These are phyloP conservation scores for Plasmodium yoelii DNA, from an alignment of 169 alveolate genomes.

Conservation along the genomic window DNA sequence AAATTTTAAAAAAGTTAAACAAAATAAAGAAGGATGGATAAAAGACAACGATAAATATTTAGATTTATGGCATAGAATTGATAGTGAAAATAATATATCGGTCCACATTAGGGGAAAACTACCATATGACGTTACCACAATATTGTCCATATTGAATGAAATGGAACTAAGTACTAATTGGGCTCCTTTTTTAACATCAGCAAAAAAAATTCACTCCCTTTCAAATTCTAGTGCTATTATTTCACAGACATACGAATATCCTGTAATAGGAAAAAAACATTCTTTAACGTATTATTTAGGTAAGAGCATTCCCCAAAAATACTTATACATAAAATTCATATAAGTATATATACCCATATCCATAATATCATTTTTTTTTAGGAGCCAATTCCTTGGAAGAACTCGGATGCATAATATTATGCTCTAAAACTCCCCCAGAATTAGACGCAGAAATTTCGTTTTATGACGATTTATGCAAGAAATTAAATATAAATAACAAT, in stretches of 20 bases:
- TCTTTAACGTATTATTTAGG: constrained; percentile 79
- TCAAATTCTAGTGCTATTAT: constrained; percentile 79
- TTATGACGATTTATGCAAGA: constrained; percentile 47
- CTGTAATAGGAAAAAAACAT: constrained; percentile 81
- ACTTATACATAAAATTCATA: background rate
- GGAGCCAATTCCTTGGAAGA: constrained; percentile 83
- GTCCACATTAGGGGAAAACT: constrained; percentile 81
- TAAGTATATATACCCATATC: background rate
- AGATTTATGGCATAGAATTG: constrained; percentile 80
- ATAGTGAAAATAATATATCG: constrained; percentile 77
- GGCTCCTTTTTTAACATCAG: constrained; percentile 82
- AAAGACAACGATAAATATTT: constrained; percentile 75
- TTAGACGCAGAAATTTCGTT: constrained; percentile 47
- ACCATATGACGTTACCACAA: constrained; percentile 76
- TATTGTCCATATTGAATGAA: constrained; percentile 78
- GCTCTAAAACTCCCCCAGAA: constrained; percentile 82
- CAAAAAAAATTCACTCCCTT: constrained; percentile 62
- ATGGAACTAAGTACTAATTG: constrained; percentile 80
- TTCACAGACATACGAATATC: constrained; percentile 81
- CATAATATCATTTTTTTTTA: background rate
- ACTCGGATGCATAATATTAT: constrained; percentile 81
- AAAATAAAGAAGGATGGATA: constrained; percentile 78
- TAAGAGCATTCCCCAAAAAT: background rate
- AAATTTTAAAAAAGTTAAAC: constrained; percentile 76
- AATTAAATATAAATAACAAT: constrained; percentile 46